phyloP scores from a whole-genome alignment of 192 early-diverging fungal species.

The Coemansia sp. region DNA sequence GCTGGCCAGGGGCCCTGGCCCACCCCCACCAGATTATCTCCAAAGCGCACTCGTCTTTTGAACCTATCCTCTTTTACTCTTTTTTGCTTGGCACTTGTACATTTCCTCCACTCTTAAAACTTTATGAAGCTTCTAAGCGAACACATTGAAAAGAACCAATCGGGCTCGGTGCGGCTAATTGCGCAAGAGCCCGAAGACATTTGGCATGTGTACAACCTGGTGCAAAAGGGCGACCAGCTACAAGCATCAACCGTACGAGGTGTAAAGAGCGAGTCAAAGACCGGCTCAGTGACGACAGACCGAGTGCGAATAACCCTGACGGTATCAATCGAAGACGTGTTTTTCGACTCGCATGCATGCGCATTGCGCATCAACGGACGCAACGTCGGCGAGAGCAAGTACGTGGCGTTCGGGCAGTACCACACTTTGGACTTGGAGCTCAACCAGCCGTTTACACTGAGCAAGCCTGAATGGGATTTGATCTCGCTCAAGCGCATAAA shows the following conservation, averaged over 20 bases:
- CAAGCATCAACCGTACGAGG: constrained; percentile 86
- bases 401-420: constrained; percentile 89
- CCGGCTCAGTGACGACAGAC: constrained; percentile 85
- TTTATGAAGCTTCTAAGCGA: constrained; percentile 73
- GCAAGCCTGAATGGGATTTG: constrained; percentile 90
- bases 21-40: not conserved
- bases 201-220: constrained; percentile 94
- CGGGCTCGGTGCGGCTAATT: constrained; percentile 78
- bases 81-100: not conserved
- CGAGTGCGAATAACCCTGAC: constrained; percentile 79
- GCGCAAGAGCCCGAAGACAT: constrained; percentile 95
- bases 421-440: constrained; percentile 94
- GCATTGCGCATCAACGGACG: constrained; percentile 85
- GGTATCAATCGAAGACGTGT: constrained; percentile 79
- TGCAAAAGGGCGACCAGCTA: constrained; percentile 82
- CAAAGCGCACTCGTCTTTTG: not conserved
- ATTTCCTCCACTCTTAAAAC: not conserved
- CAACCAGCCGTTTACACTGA: constrained; percentile 83
- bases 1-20: too few relatives aligned
- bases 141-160: constrained; percentile 73
- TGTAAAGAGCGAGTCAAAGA: constrained; percentile 82
- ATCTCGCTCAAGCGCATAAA: constrained; percentile 88
- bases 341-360: constrained; percentile 87
- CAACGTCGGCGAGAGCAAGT: constrained; percentile 82
- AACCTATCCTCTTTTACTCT: not conserved